phyloP scores from a whole-genome alignment of 805 yeast genomes.

The Clavispora carvajalis region DNA sequence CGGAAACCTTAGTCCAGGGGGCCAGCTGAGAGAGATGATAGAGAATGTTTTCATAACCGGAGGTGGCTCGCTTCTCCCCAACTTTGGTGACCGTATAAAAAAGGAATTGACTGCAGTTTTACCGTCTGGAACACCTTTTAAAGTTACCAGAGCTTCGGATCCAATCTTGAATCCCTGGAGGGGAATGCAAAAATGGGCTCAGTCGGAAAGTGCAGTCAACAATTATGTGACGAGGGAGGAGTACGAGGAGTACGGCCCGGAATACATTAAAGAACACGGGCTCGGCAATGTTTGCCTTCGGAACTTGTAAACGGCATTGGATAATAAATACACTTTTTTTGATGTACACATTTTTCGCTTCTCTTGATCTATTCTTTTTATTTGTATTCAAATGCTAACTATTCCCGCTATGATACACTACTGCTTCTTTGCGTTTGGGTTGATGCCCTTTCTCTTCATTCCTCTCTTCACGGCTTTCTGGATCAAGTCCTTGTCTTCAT shows the following conservation, averaged over 20 bases:
- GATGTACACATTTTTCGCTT: too few species aligned
- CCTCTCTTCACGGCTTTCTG: conserved; percentile 60
- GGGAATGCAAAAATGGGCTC: conserved; percentile 85
- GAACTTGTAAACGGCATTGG: conserved; percentile 8
- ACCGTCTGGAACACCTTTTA: conserved; percentile 61
- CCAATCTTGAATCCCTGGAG: conserved; percentile 85
- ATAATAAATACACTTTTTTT: too few species aligned
- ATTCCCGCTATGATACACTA: conserved; percentile 9
- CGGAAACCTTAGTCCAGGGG: conserved; percentile 47
- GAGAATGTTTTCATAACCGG: conserved; percentile 81
- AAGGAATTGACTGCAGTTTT: conserved; percentile 65
- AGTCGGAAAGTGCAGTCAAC: conserved; percentile 38
- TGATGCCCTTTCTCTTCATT: conserved; percentile 66
- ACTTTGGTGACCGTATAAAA: conserved; percentile 61
- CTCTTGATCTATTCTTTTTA: neutral
- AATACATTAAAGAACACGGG: conserved; percentile 81
- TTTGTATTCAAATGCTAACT: conserved; percentile 1
- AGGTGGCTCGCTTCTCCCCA: conserved; percentile 65
- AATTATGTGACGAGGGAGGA: conserved; percentile 61
- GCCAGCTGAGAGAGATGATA: conserved; percentile 48
- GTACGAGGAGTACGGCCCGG: conserved; percentile 85
- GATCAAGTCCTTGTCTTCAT: conserved; percentile 69
- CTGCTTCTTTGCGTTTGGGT: conserved; percentile 44
- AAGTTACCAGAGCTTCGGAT: conserved; percentile 58
- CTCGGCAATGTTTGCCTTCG: conserved; percentile 55